Evolutionary conservation across 495 filamentous ascomycete species (phyloP), one percentile per base, ranked within the genome.

Genomic region (Penicillium atrosanguineum): DNA sequence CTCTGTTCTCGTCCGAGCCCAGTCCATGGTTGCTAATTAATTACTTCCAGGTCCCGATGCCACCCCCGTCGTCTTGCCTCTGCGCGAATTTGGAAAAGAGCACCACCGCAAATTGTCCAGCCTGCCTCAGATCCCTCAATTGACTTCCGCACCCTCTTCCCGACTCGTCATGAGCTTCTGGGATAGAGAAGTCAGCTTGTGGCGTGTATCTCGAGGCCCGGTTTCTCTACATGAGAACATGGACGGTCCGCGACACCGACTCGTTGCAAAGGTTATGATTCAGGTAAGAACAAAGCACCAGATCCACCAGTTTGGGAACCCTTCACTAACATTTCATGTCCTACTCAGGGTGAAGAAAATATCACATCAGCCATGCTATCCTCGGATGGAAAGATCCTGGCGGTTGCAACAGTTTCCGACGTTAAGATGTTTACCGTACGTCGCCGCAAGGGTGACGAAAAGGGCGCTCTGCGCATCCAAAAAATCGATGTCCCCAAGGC

Each of bases 81-180:
- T 97, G 20, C 84, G 84, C 46, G 79, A 87, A 63, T 92, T 89
- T 43, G 86, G 87, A 48, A 86, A 84, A 57, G 92, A 97, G 64
- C 75, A 90, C 59, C 88, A 95, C 65, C 77, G 90, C 31, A 80
- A 83, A 1, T 76, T 99, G 9, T 83, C 92, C 6, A 81, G 82
- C 59, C 76, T 97, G 18, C 93, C 94, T 1, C 94, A 96, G 69
- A 78, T 79, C 16, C 80, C 87, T 1, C 81, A 83, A 4, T 61
- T 96, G 7, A 74, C 81, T 25, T 90, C 88, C 46, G 83, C 91
- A 12, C 79, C 85, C 3, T 82, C 79, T 18, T 81, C 81, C 28
- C 80, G 93, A 34, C 68, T 95, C 16, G 71, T 98, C 11, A 82
- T 93, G 71, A 91, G 89, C 62, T 97, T 90, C 87, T 99, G 94